Base-by-base conservation (phyloP, 1,284 basidiomycete species). In the Microbotryum saponariae region DNA sequence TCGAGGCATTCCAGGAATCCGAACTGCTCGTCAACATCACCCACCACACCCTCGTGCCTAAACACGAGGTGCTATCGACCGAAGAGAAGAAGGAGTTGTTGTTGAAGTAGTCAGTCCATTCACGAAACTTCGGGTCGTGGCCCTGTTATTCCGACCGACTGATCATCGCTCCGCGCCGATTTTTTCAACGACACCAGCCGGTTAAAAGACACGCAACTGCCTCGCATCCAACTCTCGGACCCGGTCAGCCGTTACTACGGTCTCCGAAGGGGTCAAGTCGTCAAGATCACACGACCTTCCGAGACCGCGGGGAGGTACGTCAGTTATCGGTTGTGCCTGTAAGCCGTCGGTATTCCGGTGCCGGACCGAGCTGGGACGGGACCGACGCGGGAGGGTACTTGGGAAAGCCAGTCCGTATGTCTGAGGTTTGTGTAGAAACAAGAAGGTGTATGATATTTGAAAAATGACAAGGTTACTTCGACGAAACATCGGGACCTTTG, bases 221-320 rank as follows among this genome's bases (percentile, higher is more conserved):
- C 96, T 56, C 87, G 96, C 45, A 98, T 99, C 71, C 93, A 97
- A 78, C 77, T 96, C 58, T 85, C 86, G 21, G 96, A 99, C 77
- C 96, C 96, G 6, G 94, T 99, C 16, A 92, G 94, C 46, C 84
- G 92, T 66, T 98, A 99, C 77, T 99, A 97, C 78, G 96, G 96
- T 55, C 82, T 98, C 63, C 83, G 86, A 73, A 82, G 96, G 64
- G 93, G 94, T 25, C 91, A 97, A 76, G 96, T 99, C 46, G 96
- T 98, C 75, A 97, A 97, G 80, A 98, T 99, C 71, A 98, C 89
- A 63, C 81, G 96, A 73, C 89, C 92, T 27, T 92, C 89, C 76
- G 96, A 98, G 80, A 98, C 96, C 20, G 89, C 88, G 69, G 96
- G 94, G 66, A 83, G 96, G 72, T 97, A 93, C 74, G 89, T 89